Evolutionary conservation across 2,329 filamentous ascomycete genomes (phyloP).

Genomic region (Ceratocystis albifundus): DNA sequence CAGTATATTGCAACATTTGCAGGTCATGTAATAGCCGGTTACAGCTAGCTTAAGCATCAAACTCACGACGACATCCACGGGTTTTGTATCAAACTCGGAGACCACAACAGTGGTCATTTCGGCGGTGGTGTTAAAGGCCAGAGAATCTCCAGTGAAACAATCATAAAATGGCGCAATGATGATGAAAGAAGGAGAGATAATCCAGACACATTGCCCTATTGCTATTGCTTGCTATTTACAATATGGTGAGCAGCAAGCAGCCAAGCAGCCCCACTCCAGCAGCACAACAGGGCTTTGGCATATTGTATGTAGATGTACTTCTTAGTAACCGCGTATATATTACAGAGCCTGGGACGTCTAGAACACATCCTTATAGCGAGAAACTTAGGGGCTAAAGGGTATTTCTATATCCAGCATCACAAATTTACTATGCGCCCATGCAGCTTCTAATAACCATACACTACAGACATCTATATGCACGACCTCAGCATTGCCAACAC

Average conservation of each 20-base stretch:
- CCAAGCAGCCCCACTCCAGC: neutral
- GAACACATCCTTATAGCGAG: neutral
- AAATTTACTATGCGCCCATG: neutral
- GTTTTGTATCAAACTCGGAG: neutral
- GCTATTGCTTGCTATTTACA: neutral
- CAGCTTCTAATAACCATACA: neutral
- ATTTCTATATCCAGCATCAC: neutral
- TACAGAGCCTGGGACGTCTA: neutral
- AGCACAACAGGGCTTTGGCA: neutral
- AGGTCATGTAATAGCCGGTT: neutral
- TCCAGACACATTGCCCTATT: neutral
- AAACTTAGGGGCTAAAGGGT: neutral
- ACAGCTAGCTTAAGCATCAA: neutral
- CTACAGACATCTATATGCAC: too few relatives aligned
- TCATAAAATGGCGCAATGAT: too few relatives aligned
- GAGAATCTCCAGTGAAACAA: too few relatives aligned
- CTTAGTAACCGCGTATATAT: neutral
- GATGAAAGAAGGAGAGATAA: neutral
- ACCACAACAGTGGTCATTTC: neutral
- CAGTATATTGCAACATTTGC: neutral
- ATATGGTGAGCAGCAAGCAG: neutral
- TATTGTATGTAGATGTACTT: neutral
- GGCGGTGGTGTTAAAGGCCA: neutral
- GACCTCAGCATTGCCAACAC: neutral
- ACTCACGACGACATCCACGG: constrained; percentile 13